A percentile compares a stretch with the other conserved stretches of the same genome.
These are phyloP conservation scores for Ganoderma leucocontextum DNA, from an alignment of 1,284 basidiomycete genomes.

Conservation along the genomic window DNA sequence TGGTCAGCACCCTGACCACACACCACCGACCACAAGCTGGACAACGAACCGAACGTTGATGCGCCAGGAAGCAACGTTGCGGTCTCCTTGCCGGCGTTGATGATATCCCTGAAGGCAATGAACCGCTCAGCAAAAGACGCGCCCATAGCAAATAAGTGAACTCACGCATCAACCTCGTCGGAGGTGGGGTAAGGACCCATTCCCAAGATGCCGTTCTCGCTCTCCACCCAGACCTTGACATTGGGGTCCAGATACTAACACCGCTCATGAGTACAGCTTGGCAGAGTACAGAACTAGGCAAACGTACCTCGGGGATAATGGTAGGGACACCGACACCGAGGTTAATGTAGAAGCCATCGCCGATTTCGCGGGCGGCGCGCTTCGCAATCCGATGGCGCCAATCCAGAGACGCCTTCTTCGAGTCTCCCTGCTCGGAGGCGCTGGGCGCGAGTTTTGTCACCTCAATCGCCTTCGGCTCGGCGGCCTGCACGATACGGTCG, in stretches of 20 bases:
- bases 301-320: constrained; percentile 66
- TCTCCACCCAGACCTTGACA: constrained; percentile 89
- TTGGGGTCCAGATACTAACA: constrained; percentile 72
- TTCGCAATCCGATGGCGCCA: constrained; percentile 80
- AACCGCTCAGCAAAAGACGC: neutral
- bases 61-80: constrained; percentile 91
- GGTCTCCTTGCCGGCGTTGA: constrained; percentile 97
- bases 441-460: constrained; percentile 67
- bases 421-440: constrained; percentile 37
- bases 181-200: constrained; percentile 94
- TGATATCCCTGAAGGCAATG: constrained; percentile 69
- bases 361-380: constrained; percentile 87
- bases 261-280: constrained; percentile 40
- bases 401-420: constrained; percentile 57
- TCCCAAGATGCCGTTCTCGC: constrained; percentile 93
- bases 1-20: constrained; percentile 17
- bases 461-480: constrained; percentile 82
- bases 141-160: constrained; percentile 10
- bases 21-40: neutral
- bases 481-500: constrained; percentile 84
- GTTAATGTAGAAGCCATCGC: constrained; percentile 81
- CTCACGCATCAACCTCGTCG: constrained; percentile 86
- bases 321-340: constrained; percentile 91
- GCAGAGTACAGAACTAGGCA: neutral
- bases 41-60: constrained; percentile 79